A percentile compares a stretch with the other conserved stretches of the same genome.
Conservation (phyloP, 2,329 filamentous ascomycete genomes). For the Fusarium redolens region DNA sequence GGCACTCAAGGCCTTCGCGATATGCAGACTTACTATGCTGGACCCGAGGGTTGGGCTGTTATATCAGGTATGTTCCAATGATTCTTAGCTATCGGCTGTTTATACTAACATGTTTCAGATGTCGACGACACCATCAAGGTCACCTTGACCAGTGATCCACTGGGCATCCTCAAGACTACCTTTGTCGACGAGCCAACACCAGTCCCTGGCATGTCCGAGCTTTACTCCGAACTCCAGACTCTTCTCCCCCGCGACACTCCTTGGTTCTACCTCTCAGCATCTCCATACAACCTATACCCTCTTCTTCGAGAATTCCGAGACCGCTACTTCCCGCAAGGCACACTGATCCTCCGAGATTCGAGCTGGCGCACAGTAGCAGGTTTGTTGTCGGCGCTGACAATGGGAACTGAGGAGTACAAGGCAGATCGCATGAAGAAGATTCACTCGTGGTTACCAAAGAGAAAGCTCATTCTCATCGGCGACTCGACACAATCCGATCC, state of each 20-base stretch:
- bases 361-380: slow-evolving; percentile 88
- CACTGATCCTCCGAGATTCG: slow-evolving; percentile 85
- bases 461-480: slow-evolving; percentile 85
- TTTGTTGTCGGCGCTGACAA: slow-evolving; percentile 80
- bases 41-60: slow-evolving; percentile 83
- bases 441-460: slow-evolving; percentile 79
- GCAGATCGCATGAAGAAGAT: slow-evolving; percentile 82
- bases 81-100: neutral
- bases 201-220: slow-evolving; percentile 83
- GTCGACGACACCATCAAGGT: slow-evolving; percentile 97
- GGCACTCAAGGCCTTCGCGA: slow-evolving; percentile 66
- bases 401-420: slow-evolving; percentile 89
- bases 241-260: slow-evolving; percentile 69
- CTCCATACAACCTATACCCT: slow-evolving; percentile 93
- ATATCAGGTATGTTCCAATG: slow-evolving; percentile 70
- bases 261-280: slow-evolving; percentile 94
- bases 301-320: slow-evolving; percentile 83
- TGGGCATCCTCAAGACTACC: slow-evolving; percentile 84
- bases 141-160: slow-evolving; percentile 82
- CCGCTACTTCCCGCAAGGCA: slow-evolving; percentile 78
- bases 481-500: slow-evolving; percentile 94
- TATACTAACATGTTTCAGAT: slow-evolving; percentile 62
- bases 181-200: slow-evolving; percentile 81
- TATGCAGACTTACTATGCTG: slow-evolving; percentile 80
- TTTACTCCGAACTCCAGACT: slow-evolving; percentile 76